phyloP scores from a whole-genome alignment of 169 alveolate genomes.

The Cyclospora cayetanensis region DNA sequence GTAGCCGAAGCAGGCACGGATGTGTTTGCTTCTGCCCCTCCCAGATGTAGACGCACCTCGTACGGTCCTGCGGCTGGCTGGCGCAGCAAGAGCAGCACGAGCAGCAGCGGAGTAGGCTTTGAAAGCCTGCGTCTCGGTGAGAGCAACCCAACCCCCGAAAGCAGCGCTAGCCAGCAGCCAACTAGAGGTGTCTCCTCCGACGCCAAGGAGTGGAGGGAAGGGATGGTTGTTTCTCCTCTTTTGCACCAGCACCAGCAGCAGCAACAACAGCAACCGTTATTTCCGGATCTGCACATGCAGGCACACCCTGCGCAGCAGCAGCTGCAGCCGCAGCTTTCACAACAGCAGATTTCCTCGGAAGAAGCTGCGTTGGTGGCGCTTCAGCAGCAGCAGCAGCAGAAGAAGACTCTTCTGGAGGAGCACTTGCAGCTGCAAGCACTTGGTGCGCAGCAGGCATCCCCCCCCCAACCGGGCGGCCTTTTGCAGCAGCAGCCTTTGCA shows the following conservation, averaged over 20 bases:
- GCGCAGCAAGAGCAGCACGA: slow-evolving; percentile 57
- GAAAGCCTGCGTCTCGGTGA: background rate
- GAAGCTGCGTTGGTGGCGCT: background rate
- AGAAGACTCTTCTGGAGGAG: background rate
- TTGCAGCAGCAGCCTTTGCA: background rate
- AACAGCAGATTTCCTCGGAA: background rate
- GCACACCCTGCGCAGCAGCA: background rate
- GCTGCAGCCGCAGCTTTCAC: background rate
- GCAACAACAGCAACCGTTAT: background rate
- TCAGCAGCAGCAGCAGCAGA: background rate
- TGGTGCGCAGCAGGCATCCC: background rate
- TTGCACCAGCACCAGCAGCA: background rate
- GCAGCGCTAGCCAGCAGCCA: background rate
- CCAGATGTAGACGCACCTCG: background rate
- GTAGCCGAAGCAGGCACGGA: background rate
- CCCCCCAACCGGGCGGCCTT: background rate
- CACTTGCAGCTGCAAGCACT: background rate
- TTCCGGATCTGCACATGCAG: background rate
- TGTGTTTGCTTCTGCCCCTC: background rate
- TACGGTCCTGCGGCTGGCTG: background rate
- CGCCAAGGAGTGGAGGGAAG: too few relatives aligned
- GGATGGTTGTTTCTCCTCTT: too few relatives aligned
- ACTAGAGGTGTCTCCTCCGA: too few relatives aligned
- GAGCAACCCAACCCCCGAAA: background rate
- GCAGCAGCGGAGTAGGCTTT: background rate